Evolutionary conservation across 176 grass and related monocot species (phyloP).

Genomic region (Lolium rigidum): DNA sequence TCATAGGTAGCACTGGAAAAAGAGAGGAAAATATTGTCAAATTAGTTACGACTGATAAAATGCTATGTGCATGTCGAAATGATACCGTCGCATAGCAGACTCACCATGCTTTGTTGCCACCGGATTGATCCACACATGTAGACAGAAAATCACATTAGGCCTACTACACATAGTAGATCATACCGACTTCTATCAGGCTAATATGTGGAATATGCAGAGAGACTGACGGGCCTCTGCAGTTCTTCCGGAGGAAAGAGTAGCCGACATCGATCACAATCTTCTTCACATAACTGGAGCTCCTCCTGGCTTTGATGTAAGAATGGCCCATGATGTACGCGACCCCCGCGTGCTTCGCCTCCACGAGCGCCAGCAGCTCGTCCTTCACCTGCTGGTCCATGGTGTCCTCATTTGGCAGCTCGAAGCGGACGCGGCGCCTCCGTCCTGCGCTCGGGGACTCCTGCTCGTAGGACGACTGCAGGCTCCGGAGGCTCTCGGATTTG

Average conservation of each 20-base stretch:
- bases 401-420: conserved; percentile 65
- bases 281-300: conserved; percentile 79
- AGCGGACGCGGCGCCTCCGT: conserved; percentile 55
- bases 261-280: conserved; percentile 85
- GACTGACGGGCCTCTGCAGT: conserved; percentile 88
- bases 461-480: conserved; percentile 75
- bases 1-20: conserved; percentile 31
- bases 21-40: not conserved
- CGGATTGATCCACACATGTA: conserved; percentile 23
- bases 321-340: conserved; percentile 94
- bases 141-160: conserved; percentile 31
- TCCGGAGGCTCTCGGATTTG: conserved; percentile 82
- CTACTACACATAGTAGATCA: conserved; percentile 93
- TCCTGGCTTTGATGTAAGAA: conserved; percentile 95
- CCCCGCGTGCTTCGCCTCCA: conserved; percentile 90
- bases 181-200: conserved; percentile 98
- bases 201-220: conserved; percentile 95
- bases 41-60: not conserved
- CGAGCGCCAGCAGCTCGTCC: conserved; percentile 73
- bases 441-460: conserved; percentile 70
- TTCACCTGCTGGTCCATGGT: conserved; percentile 67
- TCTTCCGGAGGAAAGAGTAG: conserved; percentile 94
- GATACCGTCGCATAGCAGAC: not conserved
- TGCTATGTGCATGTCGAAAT: not conserved
- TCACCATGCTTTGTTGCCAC: conserved; percentile 47